Conservation (phyloP, 441 rosid species). For the Gossypium lobatum region DNA sequence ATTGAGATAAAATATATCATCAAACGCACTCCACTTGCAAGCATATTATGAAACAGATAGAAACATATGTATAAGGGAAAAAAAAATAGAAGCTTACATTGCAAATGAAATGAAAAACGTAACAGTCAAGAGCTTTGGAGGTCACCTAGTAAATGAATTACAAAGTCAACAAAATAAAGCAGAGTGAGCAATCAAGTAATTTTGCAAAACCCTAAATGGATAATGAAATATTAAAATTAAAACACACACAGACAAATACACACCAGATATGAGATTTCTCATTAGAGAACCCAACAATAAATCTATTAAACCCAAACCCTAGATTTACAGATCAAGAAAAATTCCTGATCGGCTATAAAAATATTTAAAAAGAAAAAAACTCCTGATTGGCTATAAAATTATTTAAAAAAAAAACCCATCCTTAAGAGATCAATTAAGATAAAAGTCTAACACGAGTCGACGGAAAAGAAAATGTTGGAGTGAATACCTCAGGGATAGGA, state of each 20-base stretch:
- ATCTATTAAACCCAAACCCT: constrained; percentile 1
- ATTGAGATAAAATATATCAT: background rate
- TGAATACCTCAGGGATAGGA: background rate
- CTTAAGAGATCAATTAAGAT: background rate
- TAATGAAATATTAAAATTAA: background rate
- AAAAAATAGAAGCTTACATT: constrained; percentile 1
- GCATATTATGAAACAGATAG: background rate
- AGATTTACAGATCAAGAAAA: constrained; percentile 10
- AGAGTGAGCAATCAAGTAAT: background rate
- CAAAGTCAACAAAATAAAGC: constrained; percentile 8
- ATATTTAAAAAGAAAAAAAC: background rate
- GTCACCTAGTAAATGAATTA: background rate
- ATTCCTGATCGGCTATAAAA: background rate
- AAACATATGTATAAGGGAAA: background rate
- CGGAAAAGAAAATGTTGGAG: background rate
- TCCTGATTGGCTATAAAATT: too few relatives aligned
- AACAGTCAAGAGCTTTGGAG: background rate
- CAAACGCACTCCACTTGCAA: background rate
- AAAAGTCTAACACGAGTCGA: background rate
- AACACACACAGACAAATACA: background rate
- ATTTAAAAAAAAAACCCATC: background rate
- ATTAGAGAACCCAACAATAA: background rate
- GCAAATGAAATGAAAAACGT: background rate
- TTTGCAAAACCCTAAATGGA: background rate
- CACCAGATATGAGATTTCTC: background rate